These are phyloP conservation scores for Neolecta irregularis DNA, from an alignment of 1,139 yeast genomes.

Conservation along the genomic window DNA sequence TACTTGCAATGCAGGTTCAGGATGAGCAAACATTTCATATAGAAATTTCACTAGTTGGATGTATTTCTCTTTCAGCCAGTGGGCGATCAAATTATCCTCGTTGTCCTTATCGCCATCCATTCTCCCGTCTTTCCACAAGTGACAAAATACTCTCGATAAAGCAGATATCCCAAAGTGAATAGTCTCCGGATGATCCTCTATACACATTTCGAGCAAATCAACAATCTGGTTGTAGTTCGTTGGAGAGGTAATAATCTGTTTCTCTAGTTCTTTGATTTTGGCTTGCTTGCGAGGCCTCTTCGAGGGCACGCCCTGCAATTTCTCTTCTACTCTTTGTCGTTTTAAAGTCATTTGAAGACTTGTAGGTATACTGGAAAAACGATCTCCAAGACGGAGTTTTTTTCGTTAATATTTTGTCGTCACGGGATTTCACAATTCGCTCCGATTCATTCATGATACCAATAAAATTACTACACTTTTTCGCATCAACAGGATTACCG, in stretches of 20 bases:
- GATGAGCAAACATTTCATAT: conserved; percentile 22
- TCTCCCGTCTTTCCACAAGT: conserved; percentile 36
- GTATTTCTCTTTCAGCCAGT: conserved; percentile 52
- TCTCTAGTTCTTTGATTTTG: conserved; percentile 26
- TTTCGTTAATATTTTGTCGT: no score
- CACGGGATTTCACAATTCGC: no score
- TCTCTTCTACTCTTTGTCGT: neutral
- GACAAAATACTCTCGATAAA: conserved; percentile 42
- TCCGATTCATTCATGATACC: no score
- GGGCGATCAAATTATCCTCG: conserved; percentile 23
- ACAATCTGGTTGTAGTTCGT: conserved; percentile 41
- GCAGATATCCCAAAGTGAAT: conserved; percentile 30
- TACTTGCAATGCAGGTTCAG: neutral
- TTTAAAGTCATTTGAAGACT: no score
- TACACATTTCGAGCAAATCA: conserved; percentile 30
- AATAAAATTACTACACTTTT: no score
- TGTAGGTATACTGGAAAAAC: no score
- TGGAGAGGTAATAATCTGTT: conserved; percentile 28
- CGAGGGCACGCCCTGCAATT: conserved; percentile 7
- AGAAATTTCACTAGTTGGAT: conserved; percentile 37
- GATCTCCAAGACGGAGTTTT: no score
- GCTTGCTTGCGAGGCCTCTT: conserved; percentile 40
- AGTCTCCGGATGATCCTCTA: conserved; percentile 17
- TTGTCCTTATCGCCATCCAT: conserved; percentile 26
- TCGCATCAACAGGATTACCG: no score